Evolutionary conservation across 2,329 filamentous ascomycete genomes (phyloP), one percentile per base, ranked within the genome.

Genomic region (Cladosporium sp.): DNA sequence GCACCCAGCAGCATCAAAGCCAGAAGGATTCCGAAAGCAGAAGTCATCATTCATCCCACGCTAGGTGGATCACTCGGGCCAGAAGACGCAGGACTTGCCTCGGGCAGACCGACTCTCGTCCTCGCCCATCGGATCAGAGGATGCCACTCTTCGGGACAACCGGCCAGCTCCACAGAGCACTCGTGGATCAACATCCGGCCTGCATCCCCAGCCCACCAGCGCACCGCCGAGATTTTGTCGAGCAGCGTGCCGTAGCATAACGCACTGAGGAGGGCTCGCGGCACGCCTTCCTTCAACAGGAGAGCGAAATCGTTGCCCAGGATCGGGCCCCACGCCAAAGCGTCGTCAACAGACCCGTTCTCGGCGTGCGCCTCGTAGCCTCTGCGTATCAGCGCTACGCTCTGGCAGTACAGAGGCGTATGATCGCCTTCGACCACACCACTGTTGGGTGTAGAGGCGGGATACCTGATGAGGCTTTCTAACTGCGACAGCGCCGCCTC

Each of bases 91-190:
- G 52, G 30, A 34, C 30, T 55, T 15, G 28, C 10, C 11, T 55
- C 52, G 11, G 61, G 51, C 32, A 64, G 36, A 1, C 34, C 61
- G 15, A 64, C 61, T 52, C 32, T 57, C 11, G 51, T 14, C n/a
- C 61, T 55, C 24, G 61, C 61, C 49, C 61, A 57, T 15, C 26
- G 36, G 18, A 64, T 64, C 4, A 64, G 61, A 34, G 41, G 26
- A 24, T 57, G 26, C 61, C 61, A 64, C 49, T 64, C 61, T 11
- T 64, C 61, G 1, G 61, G 61, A 18, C 61, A 57, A 3, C 18
- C 61, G 8, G 18, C 12, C 36, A 64, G 26, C 18, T 26, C 51
- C 24, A 8, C n/a, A 26, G 61, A 64, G 24, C 61, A 64, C 21
- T 64, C 61, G 18, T 64, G 49, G 15, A 64, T 36, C 15, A 64